A percentile compares a stretch with the other conserved stretches of the same genome.
These are phyloP conservation scores for Fragilaria crotonensis DNA, from an alignment of 108 stramenopile species.

Conservation along the genomic window DNA sequence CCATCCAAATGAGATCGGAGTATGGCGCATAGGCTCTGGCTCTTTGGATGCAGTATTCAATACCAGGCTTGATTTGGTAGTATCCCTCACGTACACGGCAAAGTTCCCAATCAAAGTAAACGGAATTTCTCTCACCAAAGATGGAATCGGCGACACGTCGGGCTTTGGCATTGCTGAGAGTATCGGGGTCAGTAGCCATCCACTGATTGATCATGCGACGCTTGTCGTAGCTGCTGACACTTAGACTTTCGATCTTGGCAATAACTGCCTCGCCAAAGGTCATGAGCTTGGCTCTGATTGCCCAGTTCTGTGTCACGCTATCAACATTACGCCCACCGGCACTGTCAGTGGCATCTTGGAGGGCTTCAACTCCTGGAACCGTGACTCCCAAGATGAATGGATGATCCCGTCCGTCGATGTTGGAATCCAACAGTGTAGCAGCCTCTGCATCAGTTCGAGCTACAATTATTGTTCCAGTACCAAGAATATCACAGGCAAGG, in stretches of 20 bases:
- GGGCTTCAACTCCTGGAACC: slow-evolving; percentile 39
- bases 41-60: slow-evolving; percentile 89
- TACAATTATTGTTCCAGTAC: slow-evolving; percentile 78
- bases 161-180: slow-evolving; percentile 76
- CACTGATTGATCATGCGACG: slow-evolving; percentile 56
- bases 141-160: slow-evolving; percentile 72
- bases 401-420: slow-evolving; percentile 94
- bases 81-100: slow-evolving; percentile 94
- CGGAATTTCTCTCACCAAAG: slow-evolving; percentile 67
- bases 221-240: slow-evolving; percentile 30
- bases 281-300: slow-evolving; percentile 57
- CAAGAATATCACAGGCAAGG: slow-evolving; percentile 87
- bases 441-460: slow-evolving; percentile 95
- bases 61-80: slow-evolving; percentile 83
- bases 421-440: slow-evolving; percentile 90
- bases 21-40: slow-evolving; percentile 87
- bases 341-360: slow-evolving; percentile 38
- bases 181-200: slow-evolving; percentile 73
- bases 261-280: slow-evolving; percentile 84
- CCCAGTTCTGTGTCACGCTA: slow-evolving; percentile 51
- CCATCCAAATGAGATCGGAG: slow-evolving; percentile 95
- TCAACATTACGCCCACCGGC: slow-evolving; percentile 28
- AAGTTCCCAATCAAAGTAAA: slow-evolving; percentile 92
- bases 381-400: slow-evolving; percentile 92
- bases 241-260: slow-evolving; percentile 48